These are phyloP conservation scores for Apiosordaria backusii DNA, from an alignment of 495 filamentous ascomycete species.

Conservation along the genomic window DNA sequence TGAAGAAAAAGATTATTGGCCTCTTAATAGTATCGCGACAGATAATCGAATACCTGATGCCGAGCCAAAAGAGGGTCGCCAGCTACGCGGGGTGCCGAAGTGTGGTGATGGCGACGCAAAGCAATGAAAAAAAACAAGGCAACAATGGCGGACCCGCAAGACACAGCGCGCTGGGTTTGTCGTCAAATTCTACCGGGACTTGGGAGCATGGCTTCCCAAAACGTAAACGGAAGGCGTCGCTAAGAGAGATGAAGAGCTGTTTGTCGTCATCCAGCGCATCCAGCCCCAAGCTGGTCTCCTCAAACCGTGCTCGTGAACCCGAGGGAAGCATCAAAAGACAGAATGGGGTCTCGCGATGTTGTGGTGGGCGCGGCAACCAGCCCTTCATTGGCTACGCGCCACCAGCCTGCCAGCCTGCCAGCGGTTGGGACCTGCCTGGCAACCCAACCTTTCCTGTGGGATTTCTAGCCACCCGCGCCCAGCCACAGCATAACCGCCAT, in stretches of 20 bases:
- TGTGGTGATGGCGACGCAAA: constrained; percentile 5
- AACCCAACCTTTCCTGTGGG: constrained; percentile 20
- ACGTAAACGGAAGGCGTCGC: constrained; percentile 11
- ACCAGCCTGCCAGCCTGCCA: constrained; percentile 10
- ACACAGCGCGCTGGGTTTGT: constrained; percentile 2
- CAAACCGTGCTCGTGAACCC: not conserved
- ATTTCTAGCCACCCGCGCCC: constrained; percentile 5
- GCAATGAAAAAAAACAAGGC: constrained; percentile 20
- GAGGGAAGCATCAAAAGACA: constrained; percentile 17
- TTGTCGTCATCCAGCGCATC: constrained; percentile 7
- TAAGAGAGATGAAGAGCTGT: constrained; percentile 5
- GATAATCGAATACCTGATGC: not conserved
- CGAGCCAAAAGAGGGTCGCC: constrained; percentile 1
- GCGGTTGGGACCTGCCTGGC: constrained; percentile 28
- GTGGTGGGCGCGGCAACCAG: constrained; percentile 27
- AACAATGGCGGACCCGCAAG: constrained; percentile 21
- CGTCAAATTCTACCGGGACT: constrained; percentile 11
- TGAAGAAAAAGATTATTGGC: constrained; percentile 25
- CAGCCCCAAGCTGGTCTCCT: constrained; percentile 14
- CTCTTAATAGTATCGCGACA: not conserved
- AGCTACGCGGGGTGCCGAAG: not conserved
- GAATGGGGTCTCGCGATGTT: constrained; percentile 32
- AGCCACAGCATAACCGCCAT: constrained; percentile 16
- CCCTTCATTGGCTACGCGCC: constrained; percentile 29
- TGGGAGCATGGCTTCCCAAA: constrained; percentile 20